Evolutionary conservation across 441 rosid species (phyloP), one percentile per base, ranked within the genome.

Genomic region (Jatropha multifida): DNA sequence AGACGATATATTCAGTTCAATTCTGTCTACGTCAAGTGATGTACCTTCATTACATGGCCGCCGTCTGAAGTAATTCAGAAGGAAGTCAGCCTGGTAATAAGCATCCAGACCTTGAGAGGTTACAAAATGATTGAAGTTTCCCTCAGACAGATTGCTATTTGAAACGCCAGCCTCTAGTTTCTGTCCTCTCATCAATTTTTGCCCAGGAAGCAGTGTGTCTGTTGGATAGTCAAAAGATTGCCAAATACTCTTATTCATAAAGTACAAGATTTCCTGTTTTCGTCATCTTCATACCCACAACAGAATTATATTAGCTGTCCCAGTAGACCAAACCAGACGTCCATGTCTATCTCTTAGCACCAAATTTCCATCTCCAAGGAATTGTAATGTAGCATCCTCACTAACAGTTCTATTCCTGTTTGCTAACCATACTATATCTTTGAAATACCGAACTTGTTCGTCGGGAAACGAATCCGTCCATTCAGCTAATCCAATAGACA

Each of bases 331-430:
- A 7, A 54, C 56, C 26, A 52, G 10, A 64, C 58, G 10, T 7
- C 71, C 79, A 70, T 76, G 71, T 42, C 68, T 59, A 46, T 58
- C 63, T 51, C 3, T 32, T 23, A 76, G 10, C 27, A 59, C 64
- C 69, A 76, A 56, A 71, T 71, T 65, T 54, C 79, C 80, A 23
- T 67, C 55, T 40, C 18, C 9, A 6, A 17, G 9, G 2, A 78
- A 52, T 17, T 67, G 20, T 26, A 73, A 15, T 3, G 64, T 67
- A 5, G 77, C 64, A 51, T 73, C 13, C 60, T 7, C 12, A 23
- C 74, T 14, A 12, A 78, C 77, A 2, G 74, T 56, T 60, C 37
- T 60, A 0, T 66, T 61, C 40, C 81, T 73, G 74, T 78, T 73
- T 15, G 74, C 77, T 13, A 18, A 4, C 77, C 77, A 78, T 7